These are phyloP conservation scores for Plenodomus lindquistii DNA, from an alignment of 2,329 filamentous ascomycete genomes.

Conservation along the genomic window DNA sequence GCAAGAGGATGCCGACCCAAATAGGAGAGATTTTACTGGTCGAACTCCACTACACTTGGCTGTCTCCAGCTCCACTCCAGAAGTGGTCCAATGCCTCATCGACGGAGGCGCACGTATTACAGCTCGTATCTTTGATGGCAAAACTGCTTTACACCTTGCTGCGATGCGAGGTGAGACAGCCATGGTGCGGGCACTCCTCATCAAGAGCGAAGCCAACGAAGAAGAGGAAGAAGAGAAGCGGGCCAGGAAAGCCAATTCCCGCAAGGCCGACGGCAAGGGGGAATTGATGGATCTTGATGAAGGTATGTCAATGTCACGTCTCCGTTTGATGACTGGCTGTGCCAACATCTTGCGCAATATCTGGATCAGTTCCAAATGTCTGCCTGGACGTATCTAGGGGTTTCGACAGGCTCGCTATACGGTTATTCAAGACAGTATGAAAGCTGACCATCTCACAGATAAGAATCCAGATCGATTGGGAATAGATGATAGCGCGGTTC, in stretches of 20 bases:
- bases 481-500: slow-evolving; percentile 1
- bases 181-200: slow-evolving; percentile 73
- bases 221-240: slow-evolving; percentile 66
- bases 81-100: slow-evolving; percentile 72
- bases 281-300: background rate
- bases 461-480: background rate
- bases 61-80: slow-evolving; percentile 66
- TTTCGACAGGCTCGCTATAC: too few species aligned
- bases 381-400: too few species aligned
- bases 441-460: slow-evolving; percentile 14
- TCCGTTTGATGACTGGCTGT: background rate
- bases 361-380: background rate
- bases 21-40: slow-evolving; percentile 64
- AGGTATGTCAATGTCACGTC: background rate
- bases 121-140: slow-evolving; percentile 75
- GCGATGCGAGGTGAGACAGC: slow-evolving; percentile 68
- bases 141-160: slow-evolving; percentile 81
- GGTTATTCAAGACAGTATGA: slow-evolving; percentile 20
- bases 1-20: slow-evolving; percentile 70
- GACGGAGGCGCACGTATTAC: slow-evolving; percentile 73
- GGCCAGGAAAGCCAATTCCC: slow-evolving; percentile 33
- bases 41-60: slow-evolving; percentile 80
- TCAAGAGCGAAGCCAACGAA: slow-evolving; percentile 75
- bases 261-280: background rate
- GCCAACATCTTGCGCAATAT: background rate